phyloP scores from a whole-genome alignment of 2,329 filamentous ascomycete species.

The Rutstroemia sp. region DNA sequence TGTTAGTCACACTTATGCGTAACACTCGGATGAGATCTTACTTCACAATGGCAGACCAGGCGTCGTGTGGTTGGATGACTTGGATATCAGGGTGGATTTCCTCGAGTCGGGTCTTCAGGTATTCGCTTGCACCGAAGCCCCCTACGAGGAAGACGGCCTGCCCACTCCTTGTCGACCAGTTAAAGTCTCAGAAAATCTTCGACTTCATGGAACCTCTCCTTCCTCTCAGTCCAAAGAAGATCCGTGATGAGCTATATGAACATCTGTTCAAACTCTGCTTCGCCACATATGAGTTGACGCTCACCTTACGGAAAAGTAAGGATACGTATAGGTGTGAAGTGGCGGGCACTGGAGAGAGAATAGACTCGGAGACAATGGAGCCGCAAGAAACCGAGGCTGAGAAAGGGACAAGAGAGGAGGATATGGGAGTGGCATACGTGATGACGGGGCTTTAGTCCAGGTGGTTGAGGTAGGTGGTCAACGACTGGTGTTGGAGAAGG shows the following conservation, averaged over 20 bases:
- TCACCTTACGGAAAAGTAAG: neutral
- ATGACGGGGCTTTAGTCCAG: neutral
- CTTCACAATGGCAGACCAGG: conserved; percentile 20
- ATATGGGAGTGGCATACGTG: neutral
- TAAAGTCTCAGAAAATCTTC: neutral
- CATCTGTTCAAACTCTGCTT: neutral
- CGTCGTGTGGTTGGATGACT: conserved; percentile 16
- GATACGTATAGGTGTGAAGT: neutral
- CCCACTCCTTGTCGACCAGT: neutral
- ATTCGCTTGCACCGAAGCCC: conserved; percentile 19
- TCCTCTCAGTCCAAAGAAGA: neutral
- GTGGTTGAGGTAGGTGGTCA: neutral
- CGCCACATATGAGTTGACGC: neutral
- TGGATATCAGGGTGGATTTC: conserved; percentile 29
- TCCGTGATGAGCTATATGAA: neutral
- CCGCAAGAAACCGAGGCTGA: neutral
- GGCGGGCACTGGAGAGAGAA: neutral
- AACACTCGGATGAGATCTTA: conserved; percentile 4
- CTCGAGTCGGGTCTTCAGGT: conserved; percentile 33
- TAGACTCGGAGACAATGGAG: conserved; percentile 3
- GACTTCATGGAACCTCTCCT: neutral
- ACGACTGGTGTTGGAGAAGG: neutral
- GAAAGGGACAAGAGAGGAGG: neutral
- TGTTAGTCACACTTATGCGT: neutral
- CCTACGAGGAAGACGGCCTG: conserved; percentile 24